Evolutionary conservation across 2,329 filamentous ascomycete species (phyloP).

Genomic region (Cladosporium austrohemisphaericum): DNA sequence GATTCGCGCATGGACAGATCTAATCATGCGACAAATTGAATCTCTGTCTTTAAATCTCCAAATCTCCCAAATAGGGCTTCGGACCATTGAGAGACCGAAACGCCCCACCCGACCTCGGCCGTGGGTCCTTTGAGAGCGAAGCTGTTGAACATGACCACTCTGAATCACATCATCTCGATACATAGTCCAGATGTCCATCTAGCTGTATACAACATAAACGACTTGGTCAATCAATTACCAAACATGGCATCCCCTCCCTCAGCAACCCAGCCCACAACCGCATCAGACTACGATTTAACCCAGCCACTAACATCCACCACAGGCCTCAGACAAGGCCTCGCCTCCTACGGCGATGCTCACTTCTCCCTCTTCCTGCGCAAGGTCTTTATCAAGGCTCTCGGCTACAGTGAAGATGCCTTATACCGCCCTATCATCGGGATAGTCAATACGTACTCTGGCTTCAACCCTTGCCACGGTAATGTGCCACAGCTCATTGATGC

Average conservation of each 20-base stretch:
- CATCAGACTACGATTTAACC: conserved; percentile 56
- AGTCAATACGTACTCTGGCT: conserved; percentile 67
- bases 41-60: neutral
- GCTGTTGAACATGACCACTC: neutral
- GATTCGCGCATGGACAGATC: too few species aligned
- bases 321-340: conserved; percentile 61
- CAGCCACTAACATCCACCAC: conserved; percentile 44
- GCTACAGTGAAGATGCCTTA: conserved; percentile 68
- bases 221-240: too few species aligned
- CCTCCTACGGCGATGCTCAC: conserved; percentile 69
- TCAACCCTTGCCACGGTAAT: conserved; percentile 72
- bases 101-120: conserved; percentile 2
- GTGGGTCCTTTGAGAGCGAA: neutral
- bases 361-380: conserved; percentile 73
- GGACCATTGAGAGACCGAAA: neutral
- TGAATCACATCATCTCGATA: neutral
- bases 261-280: neutral
- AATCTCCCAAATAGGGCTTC: neutral
- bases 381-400: conserved; percentile 72
- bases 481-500: conserved; percentile 69
- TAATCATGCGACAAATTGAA: neutral
- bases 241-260: neutral
- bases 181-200: neutral
- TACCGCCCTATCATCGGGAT: conserved; percentile 70
- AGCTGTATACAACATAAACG: neutral